These are phyloP conservation scores for Fomes fomentarius DNA, from an alignment of 1,284 basidiomycete genomes.

Conservation along the genomic window DNA sequence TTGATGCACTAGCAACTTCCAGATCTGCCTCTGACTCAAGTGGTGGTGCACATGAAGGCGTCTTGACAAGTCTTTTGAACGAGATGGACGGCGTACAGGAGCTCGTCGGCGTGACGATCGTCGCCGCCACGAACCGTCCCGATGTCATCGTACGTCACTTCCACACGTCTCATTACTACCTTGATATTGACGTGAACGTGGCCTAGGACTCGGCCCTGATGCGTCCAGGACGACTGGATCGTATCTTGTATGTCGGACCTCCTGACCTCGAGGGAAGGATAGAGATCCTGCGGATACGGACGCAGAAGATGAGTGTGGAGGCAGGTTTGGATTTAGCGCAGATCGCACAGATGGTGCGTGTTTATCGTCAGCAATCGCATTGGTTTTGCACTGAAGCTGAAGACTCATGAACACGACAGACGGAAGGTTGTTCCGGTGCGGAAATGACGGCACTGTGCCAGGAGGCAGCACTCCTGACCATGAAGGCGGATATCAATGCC, in stretches of 20 bases:
- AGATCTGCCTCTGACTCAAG: conserved; percentile 68
- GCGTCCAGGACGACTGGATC: conserved; percentile 94
- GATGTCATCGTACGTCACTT: conserved; percentile 79
- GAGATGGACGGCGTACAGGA: conserved; percentile 99
- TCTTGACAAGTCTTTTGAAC: conserved; percentile 91
- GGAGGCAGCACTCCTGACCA: conserved; percentile 91
- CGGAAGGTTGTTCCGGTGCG: conserved; percentile 95
- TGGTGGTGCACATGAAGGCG: conserved; percentile 75
- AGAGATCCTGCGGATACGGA: conserved; percentile 85
- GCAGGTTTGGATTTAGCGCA: conserved; percentile 67
- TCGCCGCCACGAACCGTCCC: conserved; percentile 96
- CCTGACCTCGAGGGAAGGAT: conserved; percentile 80
- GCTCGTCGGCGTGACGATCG: conserved; percentile 88
- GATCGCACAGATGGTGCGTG: conserved; percentile 68
- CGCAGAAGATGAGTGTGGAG: conserved; percentile 81
- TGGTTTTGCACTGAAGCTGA: background rate
- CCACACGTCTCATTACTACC: background rate
- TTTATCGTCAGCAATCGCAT: background rate
- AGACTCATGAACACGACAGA: conserved; percentile 48
- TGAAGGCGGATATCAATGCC: conserved; percentile 85
- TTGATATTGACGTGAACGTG: background rate
- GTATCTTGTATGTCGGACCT: conserved; percentile 93
- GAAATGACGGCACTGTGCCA: conserved; percentile 94
- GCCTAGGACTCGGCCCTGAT: conserved; percentile 89
- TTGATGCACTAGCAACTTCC: conserved; percentile 90